These are phyloP conservation scores for Gaeumannomyces sp. DNA, from an alignment of 2,329 filamentous ascomycete species.

Conservation along the genomic window DNA sequence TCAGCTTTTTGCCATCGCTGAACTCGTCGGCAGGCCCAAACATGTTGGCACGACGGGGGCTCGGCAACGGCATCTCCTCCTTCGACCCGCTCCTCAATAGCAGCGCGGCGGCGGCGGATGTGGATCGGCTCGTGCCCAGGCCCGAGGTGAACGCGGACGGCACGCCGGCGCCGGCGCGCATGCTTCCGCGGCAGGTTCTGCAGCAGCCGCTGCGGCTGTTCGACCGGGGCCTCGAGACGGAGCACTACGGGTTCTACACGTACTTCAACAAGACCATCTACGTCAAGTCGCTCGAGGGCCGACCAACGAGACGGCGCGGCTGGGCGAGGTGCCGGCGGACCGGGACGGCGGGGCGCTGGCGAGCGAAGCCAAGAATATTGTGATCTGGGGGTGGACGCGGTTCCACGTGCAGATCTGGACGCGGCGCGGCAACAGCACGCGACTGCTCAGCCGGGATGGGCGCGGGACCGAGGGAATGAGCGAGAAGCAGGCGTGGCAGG, in stretches of 20 bases:
- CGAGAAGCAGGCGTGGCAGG: constrained; percentile 46
- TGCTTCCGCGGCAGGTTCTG: constrained; percentile 59
- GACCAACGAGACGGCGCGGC: constrained; percentile 35
- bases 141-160: constrained; percentile 62
- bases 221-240: constrained; percentile 70
- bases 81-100: constrained; percentile 12
- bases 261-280: constrained; percentile 88
- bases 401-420: constrained; percentile 64
- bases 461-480: constrained; percentile 34
- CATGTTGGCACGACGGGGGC: constrained; percentile 23
- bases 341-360: constrained; percentile 47
- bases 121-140: constrained; percentile 46
- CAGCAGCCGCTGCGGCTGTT: constrained; percentile 80
- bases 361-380: constrained; percentile 47
- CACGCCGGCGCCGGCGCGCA: constrained; percentile 61
- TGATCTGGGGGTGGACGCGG: constrained; percentile 54
- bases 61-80: constrained; percentile 17
- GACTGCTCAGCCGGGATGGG: constrained; percentile 27
- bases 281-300: constrained; percentile 54
- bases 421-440: constrained; percentile 36
- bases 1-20: constrained; percentile 57
- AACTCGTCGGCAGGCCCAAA: constrained; percentile 25
- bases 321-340: constrained; percentile 41
- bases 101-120: background rate
- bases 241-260: constrained; percentile 91